These are phyloP conservation scores for Dovyalis caffra DNA, from an alignment of 345 rosid genomes.

Conservation along the genomic window DNA sequence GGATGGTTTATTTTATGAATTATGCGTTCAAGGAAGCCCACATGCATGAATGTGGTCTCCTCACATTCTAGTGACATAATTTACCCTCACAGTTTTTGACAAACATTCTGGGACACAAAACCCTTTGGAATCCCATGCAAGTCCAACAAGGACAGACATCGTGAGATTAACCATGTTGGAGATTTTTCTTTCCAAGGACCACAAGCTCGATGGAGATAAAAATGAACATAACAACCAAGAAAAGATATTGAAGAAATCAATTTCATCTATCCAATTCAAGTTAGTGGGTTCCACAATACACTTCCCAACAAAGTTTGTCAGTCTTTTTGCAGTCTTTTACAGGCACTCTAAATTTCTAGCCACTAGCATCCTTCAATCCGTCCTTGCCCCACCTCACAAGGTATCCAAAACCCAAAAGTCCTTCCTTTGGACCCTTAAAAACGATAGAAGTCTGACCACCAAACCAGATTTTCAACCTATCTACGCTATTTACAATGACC, in stretches of 20 bases:
- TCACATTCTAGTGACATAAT: neutral
- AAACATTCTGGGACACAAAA: neutral
- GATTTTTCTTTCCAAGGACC: neutral
- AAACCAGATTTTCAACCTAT: neutral
- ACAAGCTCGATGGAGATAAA: neutral
- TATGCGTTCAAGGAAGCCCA: neutral
- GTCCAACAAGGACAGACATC: neutral
- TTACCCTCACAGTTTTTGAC: neutral
- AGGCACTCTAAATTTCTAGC: conserved; percentile 19
- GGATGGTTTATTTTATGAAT: neutral
- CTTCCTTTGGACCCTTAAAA: neutral
- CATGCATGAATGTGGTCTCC: neutral
- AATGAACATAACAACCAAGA: neutral
- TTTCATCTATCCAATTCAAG: neutral
- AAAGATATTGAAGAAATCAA: neutral
- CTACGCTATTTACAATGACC: neutral
- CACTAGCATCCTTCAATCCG: conserved; percentile 9
- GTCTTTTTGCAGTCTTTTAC: conserved; percentile 22
- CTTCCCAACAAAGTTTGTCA: neutral
- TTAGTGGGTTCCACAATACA: neutral
- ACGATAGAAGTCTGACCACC: neutral
- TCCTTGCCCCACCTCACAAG: conserved; percentile 16
- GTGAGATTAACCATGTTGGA: neutral
- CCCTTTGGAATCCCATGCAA: neutral
- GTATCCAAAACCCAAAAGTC: neutral